phyloP scores from a whole-genome alignment of 2,329 filamentous ascomycete genomes.

The Rutstroemia sp. region DNA sequence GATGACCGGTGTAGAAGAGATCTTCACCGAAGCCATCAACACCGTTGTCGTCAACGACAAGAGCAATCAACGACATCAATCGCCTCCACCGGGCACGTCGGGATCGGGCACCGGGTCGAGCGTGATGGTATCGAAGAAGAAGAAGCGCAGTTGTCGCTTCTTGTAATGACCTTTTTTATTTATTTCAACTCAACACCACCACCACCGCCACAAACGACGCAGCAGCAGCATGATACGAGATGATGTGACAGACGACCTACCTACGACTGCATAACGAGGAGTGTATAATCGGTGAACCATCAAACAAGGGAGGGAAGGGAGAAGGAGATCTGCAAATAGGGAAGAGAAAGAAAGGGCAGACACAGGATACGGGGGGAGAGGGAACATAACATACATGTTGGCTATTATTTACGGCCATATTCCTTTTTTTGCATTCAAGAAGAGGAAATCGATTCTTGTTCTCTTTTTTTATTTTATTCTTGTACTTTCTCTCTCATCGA shows the following conservation, averaged over 20 bases:
- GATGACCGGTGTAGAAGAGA: constrained; percentile 91
- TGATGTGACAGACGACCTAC: constrained; percentile 26
- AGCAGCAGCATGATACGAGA: neutral
- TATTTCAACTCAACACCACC: constrained; percentile 16
- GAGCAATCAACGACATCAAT: constrained; percentile 39
- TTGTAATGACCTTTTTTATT: constrained; percentile 41
- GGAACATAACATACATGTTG: neutral
- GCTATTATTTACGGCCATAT: neutral
- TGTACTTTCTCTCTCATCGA: neutral
- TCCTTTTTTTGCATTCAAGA: neutral
- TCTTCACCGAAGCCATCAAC: constrained; percentile 87
- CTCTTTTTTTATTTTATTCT: neutral
- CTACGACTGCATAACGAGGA: constrained; percentile 26
- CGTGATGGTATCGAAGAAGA: constrained; percentile 51
- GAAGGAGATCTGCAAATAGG: constrained; percentile 4
- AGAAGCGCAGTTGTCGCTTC: constrained; percentile 77
- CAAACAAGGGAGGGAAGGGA: constrained; percentile 1
- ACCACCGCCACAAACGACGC: neutral
- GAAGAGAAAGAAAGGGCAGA: constrained; percentile 8
- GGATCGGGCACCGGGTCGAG: constrained; percentile 35
- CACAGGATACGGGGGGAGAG: constrained; percentile 9
- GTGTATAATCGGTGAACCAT: constrained; percentile 14
- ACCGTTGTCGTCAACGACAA: constrained; percentile 78
- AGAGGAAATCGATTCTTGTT: neutral
- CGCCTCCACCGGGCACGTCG: constrained; percentile 17